Conservation (phyloP, 2,329 filamentous ascomycete species). For the Monilinia fructigena region DNA sequence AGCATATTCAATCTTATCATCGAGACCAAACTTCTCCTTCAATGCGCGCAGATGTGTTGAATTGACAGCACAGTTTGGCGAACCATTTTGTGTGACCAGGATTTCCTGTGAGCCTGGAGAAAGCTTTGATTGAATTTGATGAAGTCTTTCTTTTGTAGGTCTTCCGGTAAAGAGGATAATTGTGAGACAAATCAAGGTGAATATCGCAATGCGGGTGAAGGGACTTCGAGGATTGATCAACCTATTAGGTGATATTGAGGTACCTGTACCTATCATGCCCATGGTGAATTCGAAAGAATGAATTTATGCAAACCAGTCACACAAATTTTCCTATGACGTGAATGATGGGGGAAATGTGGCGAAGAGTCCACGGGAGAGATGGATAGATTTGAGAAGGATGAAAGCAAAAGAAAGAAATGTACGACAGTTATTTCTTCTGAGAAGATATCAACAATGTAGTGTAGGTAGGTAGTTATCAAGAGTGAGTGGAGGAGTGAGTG, state of each 20-base stretch:
- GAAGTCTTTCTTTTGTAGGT: slow-evolving; percentile 23
- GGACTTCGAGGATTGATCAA: slow-evolving; percentile 30
- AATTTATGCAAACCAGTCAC: slow-evolving; percentile 1
- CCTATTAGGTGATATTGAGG: slow-evolving; percentile 17
- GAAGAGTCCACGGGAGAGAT: not conserved
- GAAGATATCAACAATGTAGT: not conserved
- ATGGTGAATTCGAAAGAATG: not conserved
- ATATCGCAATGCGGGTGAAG: slow-evolving; percentile 30
- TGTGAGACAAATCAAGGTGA: slow-evolving; percentile 32
- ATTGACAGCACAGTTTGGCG: slow-evolving; percentile 49
- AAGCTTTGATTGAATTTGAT: slow-evolving; percentile 22
- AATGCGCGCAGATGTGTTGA: slow-evolving; percentile 47
- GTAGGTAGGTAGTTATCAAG: not conserved
- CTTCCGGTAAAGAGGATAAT: slow-evolving; percentile 31
- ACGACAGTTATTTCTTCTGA: not conserved
- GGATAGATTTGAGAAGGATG: not conserved
- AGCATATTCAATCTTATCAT: slow-evolving; percentile 54
- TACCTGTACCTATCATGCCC: slow-evolving; percentile 18
- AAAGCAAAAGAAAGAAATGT: not conserved
- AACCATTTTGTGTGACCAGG: slow-evolving; percentile 5
- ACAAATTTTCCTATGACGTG: slow-evolving; percentile 2
- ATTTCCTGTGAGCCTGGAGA: slow-evolving; percentile 23
- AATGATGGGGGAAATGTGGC: not conserved
- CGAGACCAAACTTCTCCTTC: slow-evolving; percentile 49
- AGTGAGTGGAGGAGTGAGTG: not conserved